Conservation (phyloP, 148 eudicot genomes). For the Rhododendron williamsianum region DNA sequence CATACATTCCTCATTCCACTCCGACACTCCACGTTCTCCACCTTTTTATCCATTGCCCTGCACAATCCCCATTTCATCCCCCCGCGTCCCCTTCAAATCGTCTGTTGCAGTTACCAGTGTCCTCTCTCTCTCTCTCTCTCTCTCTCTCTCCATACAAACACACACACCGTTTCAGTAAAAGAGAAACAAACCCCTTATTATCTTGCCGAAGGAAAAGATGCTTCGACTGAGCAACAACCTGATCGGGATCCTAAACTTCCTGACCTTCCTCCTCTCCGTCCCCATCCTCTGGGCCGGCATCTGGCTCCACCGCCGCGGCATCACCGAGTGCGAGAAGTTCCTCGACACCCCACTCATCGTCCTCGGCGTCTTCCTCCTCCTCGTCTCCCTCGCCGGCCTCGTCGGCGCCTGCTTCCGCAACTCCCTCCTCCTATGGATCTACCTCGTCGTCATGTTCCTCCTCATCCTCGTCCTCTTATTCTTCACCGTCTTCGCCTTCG, state of each 20-base stretch:
- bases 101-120: no score
- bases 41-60: background rate
- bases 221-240: slow-evolving; percentile 43
- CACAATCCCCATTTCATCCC: background rate
- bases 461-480: slow-evolving; percentile 48
- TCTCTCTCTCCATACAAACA: background rate
- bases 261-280: slow-evolving; percentile 64
- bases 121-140: no score
- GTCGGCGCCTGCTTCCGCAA: slow-evolving; percentile 68
- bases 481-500: slow-evolving; percentile 77
- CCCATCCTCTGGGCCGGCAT: slow-evolving; percentile 65
- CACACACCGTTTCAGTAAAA: background rate
- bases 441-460: slow-evolving; percentile 70
- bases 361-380: slow-evolving; percentile 49
- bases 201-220: slow-evolving; percentile 9
- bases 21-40: background rate
- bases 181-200: background rate
- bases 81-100: no score
- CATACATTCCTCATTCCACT: background rate
- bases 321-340: slow-evolving; percentile 65
- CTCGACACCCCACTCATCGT: slow-evolving; percentile 52
- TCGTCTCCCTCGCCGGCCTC: slow-evolving; percentile 64
- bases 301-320: slow-evolving; percentile 58
- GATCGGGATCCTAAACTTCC: slow-evolving; percentile 51
- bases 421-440: slow-evolving; percentile 65